Evolutionary conservation across 768 basidiomycete genomes (phyloP), one percentile per base, ranked within the genome.

Genomic region (Roridomyces roridus): DNA sequence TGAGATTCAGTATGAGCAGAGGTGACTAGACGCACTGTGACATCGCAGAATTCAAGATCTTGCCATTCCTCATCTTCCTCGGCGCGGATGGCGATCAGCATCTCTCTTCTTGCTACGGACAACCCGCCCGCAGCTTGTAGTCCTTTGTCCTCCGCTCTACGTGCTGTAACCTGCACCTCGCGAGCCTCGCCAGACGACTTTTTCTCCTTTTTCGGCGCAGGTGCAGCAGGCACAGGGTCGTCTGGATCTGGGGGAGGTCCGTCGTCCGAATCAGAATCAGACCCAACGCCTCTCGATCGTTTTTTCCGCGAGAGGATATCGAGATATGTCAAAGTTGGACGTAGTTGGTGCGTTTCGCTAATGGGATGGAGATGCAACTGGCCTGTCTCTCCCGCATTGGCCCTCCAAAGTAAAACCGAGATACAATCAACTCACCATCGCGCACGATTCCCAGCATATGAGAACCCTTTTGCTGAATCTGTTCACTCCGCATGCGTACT

Each of bases 21-120:
- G 46, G 36, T 14, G 46, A 7, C 28, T 50, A 26, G 24, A 70
- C 83, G 52, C 59, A 93, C 92, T 74, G 84, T 80, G 35, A 78
- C 78, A 62, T 85, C 86, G 64, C 76, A 85, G 68, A 86, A 92
- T 45, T 86, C 78, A 21, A 91, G 74, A 42, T 84, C 76, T 64
- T 86, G 74, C 92, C 92, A 94, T 48, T 72, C 72, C 66, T 92
- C 92, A 49, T 92, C 91, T 65, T 92, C 89, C 67, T 94, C 92
- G 3, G 75, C 74, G 25, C 89, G 82, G 35, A 92, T 85, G n/a
- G 81, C 76, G 44, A 82, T 79, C 21, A 94, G 70, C 82, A 94
- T 91, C 62, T 94, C 92, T 65, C 90, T 80, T 46, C 92, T 79
- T 10, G 85, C 84, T 6, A 80, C 69, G 41, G 92, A 90, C 48